Evolutionary conservation across 768 basidiomycete species (phyloP).

Genomic region (Mrakia hoshinonis): DNA sequence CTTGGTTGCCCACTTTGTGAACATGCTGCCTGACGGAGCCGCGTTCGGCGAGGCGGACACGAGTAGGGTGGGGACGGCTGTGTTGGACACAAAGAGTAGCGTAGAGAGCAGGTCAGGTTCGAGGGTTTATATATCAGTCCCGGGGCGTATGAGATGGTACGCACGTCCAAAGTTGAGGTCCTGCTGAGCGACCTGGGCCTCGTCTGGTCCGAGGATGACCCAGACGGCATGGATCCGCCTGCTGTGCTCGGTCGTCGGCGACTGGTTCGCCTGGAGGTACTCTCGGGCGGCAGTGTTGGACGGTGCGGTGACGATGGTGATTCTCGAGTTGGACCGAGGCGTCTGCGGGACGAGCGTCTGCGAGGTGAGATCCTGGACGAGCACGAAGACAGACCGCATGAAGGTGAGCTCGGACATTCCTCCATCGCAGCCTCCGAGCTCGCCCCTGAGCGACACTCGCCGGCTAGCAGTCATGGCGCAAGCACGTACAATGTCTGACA

Average conservation of each 20-base stretch:
- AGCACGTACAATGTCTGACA: constrained; percentile 6
- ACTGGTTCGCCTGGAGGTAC: constrained; percentile 3
- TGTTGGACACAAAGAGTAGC: neutral
- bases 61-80: neutral
- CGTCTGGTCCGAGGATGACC: neutral
- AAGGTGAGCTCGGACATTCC: neutral
- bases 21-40: neutral
- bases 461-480: neutral
- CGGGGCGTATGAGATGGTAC: neutral
- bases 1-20: neutral
- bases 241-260: neutral
- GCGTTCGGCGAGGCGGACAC: neutral
- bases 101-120: neutral
- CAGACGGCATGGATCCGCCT: constrained; percentile 20
- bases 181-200: neutral
- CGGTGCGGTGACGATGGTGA: neutral
- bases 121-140: too few relatives aligned
- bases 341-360: neutral
- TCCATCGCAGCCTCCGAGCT: neutral
- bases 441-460: neutral
- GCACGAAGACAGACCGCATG: neutral
- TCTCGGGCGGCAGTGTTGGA: constrained; percentile 4
- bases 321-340: neutral
- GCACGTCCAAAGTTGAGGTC: constrained; percentile 1
- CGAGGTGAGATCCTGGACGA: neutral